Evolutionary conservation across 257 asterid genomes (phyloP).

Genomic region (Nicotiana undulata): DNA sequence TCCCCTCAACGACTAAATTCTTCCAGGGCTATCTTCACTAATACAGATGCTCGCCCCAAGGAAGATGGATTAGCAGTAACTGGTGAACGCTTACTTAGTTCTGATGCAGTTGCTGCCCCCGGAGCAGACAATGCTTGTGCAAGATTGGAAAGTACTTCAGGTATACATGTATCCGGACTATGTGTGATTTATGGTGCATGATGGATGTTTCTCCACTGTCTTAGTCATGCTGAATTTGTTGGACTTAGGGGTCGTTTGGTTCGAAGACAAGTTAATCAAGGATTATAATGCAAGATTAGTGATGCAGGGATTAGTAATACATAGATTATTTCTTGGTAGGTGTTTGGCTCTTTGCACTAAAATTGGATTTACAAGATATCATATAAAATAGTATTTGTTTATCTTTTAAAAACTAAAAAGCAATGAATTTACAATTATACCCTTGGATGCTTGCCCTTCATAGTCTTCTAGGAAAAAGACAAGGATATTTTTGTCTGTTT

Average conservation of each 20-base stretch:
- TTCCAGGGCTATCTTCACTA: constrained; percentile 7
- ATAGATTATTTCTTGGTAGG: too few relatives aligned
- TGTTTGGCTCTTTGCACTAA: too few relatives aligned
- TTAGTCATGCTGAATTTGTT: neutral
- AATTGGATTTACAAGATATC: too few relatives aligned
- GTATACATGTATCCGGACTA: constrained; percentile 18
- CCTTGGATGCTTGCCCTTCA: too few relatives aligned
- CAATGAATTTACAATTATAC: too few relatives aligned
- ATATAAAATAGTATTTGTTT: too few relatives aligned
- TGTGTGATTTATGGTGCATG: neutral
- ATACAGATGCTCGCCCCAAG: constrained; percentile 23
- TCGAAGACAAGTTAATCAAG: too few relatives aligned
- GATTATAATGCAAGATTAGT: too few relatives aligned
- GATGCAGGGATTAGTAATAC: too few relatives aligned
- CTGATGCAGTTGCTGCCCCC: constrained; percentile 32
- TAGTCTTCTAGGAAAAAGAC: too few relatives aligned
- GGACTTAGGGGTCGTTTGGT: neutral
- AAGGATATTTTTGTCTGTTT: too few relatives aligned
- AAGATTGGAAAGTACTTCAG: constrained; percentile 25
- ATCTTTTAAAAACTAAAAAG: too few relatives aligned
- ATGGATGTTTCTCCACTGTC: neutral
- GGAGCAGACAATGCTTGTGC: constrained; percentile 25
- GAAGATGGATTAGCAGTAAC: constrained; percentile 27
- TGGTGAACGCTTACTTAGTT: constrained; percentile 21
- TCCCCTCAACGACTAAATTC: constrained; percentile 6